Conservation (phyloP, 192 early-diverging fungal genomes). For the Blastocladiella britannica region DNA sequence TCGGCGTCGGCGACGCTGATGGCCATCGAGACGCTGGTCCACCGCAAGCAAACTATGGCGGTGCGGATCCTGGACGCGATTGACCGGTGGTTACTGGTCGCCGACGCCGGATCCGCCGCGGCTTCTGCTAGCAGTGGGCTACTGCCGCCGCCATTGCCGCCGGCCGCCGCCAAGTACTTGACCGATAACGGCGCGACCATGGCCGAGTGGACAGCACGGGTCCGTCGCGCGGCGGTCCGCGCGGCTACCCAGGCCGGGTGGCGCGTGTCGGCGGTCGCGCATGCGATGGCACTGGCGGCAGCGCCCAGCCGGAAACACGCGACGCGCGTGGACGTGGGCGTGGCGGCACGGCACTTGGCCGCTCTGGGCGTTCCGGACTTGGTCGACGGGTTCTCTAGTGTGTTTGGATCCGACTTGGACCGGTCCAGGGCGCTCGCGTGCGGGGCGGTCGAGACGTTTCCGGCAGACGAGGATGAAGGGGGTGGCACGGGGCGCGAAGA, state of each 20-base stretch:
- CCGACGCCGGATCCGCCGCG: background rate
- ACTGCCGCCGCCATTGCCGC: background rate
- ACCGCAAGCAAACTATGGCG: background rate
- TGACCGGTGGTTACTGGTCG: background rate
- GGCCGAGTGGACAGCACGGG: background rate
- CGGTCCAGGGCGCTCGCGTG: too few species aligned
- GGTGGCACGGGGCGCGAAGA: too few species aligned
- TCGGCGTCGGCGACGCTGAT: background rate
- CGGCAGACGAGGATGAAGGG: too few species aligned
- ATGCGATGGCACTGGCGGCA: too few species aligned
- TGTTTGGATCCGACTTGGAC: too few species aligned
- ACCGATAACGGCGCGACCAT: background rate
- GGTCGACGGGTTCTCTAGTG: too few species aligned
- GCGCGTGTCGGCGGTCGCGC: background rate
- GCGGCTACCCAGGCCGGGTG: background rate
- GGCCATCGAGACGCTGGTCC: background rate
- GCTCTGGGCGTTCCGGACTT: too few species aligned
- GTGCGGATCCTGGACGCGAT: background rate
- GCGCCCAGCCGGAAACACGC: too few species aligned
- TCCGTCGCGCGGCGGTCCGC: background rate
- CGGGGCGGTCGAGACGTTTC: too few species aligned
- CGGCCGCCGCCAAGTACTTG: background rate
- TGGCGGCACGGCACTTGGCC: too few species aligned
- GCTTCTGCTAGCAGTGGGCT: too few species aligned
- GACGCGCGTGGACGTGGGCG: too few species aligned